Conservation (phyloP, 805 yeast species). For the Metahyphopichia silvanorum region DNA sequence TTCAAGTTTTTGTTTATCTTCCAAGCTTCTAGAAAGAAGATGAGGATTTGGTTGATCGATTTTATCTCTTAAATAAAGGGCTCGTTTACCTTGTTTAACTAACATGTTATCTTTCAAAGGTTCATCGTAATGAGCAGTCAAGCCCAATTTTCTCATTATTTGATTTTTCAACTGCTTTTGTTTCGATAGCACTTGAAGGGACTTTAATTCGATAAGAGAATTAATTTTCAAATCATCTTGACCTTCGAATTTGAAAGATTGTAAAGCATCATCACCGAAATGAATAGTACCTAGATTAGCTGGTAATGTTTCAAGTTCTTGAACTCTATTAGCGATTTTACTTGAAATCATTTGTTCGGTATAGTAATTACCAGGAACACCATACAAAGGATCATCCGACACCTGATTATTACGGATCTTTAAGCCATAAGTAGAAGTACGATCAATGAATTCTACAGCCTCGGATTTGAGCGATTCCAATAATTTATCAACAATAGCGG, state of each 20-base stretch:
- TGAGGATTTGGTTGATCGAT: constrained; percentile 73
- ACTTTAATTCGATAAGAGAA: constrained; percentile 67
- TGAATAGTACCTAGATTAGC: constrained; percentile 61
- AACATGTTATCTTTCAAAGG: constrained; percentile 50
- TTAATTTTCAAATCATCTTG: constrained; percentile 58
- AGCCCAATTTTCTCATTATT: constrained; percentile 50
- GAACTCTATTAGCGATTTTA: constrained; percentile 55
- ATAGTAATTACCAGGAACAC: constrained; percentile 46
- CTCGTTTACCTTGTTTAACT: constrained; percentile 65
- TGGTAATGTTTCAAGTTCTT: constrained; percentile 63
- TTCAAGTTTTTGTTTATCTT: constrained; percentile 66
- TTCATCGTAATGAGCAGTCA: constrained; percentile 55
- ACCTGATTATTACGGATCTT: constrained; percentile 15
- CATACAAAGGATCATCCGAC: constrained; percentile 29
- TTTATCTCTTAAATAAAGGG: constrained; percentile 65
- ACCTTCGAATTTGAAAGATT: constrained; percentile 25
- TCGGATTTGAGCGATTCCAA: background rate
- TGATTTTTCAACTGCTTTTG: constrained; percentile 70
- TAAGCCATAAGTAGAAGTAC: constrained; percentile 42
- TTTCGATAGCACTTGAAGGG: constrained; percentile 59
- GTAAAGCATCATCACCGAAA: constrained; percentile 35
- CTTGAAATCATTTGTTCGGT: constrained; percentile 52
- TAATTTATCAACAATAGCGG: constrained; percentile 3
- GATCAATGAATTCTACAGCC: constrained; percentile 17
- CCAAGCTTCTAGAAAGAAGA: constrained; percentile 69